A percentile compares a stretch with the other conserved stretches of the same genome.
Conservation (phyloP, 306 rosid genomes). For the Rosa persica region DNA sequence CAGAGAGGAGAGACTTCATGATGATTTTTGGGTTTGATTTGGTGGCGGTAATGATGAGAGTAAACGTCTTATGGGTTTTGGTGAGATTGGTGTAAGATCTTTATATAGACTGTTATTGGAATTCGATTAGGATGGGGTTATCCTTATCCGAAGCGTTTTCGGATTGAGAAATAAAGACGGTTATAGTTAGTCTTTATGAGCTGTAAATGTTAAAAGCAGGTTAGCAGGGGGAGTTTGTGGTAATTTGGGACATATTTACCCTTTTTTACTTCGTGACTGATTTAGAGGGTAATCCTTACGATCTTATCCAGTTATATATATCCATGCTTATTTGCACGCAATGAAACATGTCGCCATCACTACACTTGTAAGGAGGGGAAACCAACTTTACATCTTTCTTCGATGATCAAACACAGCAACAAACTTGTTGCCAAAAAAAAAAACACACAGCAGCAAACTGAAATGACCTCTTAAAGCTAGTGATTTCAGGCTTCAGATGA, state of each 20-base stretch:
- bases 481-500: too few species aligned
- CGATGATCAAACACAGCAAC: background rate
- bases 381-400: background rate
- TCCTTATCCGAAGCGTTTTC: background rate
- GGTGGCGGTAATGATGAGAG: background rate
- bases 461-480: too few species aligned
- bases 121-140: background rate
- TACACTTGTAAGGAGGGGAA: too few species aligned
- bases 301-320: background rate
- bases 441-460: background rate
- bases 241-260: background rate
- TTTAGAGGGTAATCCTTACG: background rate
- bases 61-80: background rate
- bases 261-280: background rate
- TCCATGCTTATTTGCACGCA: background rate
- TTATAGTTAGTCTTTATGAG: background rate
- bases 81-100: background rate
- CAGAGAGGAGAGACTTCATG: background rate
- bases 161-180: background rate
- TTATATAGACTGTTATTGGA: background rate
- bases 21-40: background rate
- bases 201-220: background rate
- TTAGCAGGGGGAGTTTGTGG: background rate
- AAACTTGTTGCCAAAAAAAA: too few species aligned
- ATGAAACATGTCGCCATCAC: background rate